Conservation (phyloP, 2,329 filamentous ascomycete species). For the Trichoderma sp. region DNA sequence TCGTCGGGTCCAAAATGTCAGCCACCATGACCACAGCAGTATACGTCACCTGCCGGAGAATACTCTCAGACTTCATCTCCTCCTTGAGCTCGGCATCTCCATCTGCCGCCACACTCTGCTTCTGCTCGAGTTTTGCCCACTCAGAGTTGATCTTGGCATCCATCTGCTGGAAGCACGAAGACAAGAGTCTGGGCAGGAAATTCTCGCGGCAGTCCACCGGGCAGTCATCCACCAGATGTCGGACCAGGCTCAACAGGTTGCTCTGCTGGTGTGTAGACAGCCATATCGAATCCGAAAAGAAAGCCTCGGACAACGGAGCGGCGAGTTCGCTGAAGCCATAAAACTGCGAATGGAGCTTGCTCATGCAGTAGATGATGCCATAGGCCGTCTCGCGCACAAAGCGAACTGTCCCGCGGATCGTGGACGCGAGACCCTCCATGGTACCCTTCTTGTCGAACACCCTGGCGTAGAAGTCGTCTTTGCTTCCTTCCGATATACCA, state of each 20-base stretch:
- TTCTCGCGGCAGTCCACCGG: constrained; percentile 74
- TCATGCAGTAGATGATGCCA: constrained; percentile 92
- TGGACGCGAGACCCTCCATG: constrained; percentile 90
- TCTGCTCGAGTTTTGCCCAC: constrained; percentile 75
- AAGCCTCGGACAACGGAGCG: constrained; percentile 75
- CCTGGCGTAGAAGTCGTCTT: constrained; percentile 93
- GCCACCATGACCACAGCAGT: constrained; percentile 90
- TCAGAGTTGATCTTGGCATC: constrained; percentile 84
- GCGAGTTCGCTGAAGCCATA: constrained; percentile 88
- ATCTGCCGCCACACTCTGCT: constrained; percentile 63
- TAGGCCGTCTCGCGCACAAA: constrained; percentile 93
- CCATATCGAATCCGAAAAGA: constrained; percentile 80
- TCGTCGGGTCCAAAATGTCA: constrained; percentile 77
- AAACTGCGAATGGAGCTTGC: constrained; percentile 81
- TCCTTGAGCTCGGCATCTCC: constrained; percentile 79
- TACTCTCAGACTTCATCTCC: constrained; percentile 98
- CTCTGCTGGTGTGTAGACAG: constrained; percentile 92
- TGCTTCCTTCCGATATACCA: constrained; percentile 91
- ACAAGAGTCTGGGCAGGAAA: constrained; percentile 83
- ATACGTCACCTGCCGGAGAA: constrained; percentile 88
- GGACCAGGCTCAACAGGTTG: constrained; percentile 84
- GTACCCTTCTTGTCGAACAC: constrained; percentile 87
- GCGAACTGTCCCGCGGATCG: constrained; percentile 83
- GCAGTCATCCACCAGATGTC: constrained; percentile 89
- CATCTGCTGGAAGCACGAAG: constrained; percentile 80